These are phyloP conservation scores for Russula olivacea DNA, from an alignment of 768 basidiomycete species.

Conservation along the genomic window DNA sequence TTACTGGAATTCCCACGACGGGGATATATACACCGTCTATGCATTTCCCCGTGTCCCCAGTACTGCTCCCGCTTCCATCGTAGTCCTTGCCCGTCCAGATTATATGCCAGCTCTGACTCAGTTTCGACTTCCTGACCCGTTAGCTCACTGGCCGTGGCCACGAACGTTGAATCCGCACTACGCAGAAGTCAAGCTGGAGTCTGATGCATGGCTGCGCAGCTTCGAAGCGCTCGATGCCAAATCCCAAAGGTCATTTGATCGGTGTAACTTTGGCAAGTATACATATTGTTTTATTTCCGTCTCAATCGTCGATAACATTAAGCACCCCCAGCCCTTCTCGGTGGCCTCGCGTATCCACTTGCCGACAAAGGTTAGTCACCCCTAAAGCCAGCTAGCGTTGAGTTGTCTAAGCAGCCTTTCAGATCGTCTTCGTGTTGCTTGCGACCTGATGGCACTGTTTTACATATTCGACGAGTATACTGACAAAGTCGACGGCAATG, in stretches of 20 bases:
- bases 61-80: background rate
- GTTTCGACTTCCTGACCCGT: conserved; percentile 36
- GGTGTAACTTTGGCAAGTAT: conserved; percentile 38
- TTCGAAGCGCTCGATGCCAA: conserved; percentile 35
- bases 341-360: conserved; percentile 36
- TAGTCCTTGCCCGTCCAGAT: background rate
- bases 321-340: conserved; percentile 33
- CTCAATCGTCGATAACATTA: background rate
- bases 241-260: conserved; percentile 39
- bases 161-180: conserved; percentile 39
- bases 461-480: conserved; percentile 49
- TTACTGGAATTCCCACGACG: background rate
- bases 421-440: conserved; percentile 35
- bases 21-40: background rate
- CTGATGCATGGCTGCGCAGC: conserved; percentile 35
- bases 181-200: conserved; percentile 32
- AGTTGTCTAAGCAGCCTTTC: background rate
- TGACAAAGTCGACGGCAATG: conserved; percentile 35
- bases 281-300: background rate
- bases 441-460: conserved; percentile 48
- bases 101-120: background rate
- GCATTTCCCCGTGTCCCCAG: background rate
- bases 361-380: conserved; percentile 31
- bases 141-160: conserved; percentile 42
- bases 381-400: background rate